These are phyloP conservation scores for Circinella minor DNA, from an alignment of 371 early-diverging fungal genomes.

Conservation along the genomic window DNA sequence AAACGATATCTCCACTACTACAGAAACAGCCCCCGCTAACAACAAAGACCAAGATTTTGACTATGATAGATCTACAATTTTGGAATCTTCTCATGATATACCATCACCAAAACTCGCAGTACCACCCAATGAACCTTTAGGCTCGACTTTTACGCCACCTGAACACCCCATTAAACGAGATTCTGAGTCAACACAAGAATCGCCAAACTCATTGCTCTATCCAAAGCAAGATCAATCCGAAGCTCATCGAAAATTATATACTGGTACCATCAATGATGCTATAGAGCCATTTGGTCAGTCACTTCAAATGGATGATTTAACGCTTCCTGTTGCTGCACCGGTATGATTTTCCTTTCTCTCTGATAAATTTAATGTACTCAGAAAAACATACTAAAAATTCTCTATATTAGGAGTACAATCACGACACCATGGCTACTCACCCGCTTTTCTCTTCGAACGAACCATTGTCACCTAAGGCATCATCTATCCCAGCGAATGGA, in stretches of 20 bases:
- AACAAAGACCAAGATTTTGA: background rate
- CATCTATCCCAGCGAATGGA: background rate
- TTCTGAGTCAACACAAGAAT: background rate
- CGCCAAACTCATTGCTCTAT: background rate
- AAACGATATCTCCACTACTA: background rate
- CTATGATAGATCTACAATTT: background rate
- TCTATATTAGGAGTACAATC: background rate
- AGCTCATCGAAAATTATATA: background rate
- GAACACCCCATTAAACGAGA: background rate
- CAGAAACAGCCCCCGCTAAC: background rate
- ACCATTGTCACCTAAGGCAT: background rate
- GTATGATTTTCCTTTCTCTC: slow-evolving; percentile 8
- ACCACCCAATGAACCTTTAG: background rate
- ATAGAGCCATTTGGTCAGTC: slow-evolving; percentile 6
- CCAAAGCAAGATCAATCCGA: background rate
- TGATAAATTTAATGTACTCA: too few species aligned
- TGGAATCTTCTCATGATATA: background rate
- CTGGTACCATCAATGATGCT: background rate
- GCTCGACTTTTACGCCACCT: background rate
- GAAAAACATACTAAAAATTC: background rate
- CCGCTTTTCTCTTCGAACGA: slow-evolving; percentile 1
- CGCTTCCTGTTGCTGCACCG: slow-evolving; percentile 15
- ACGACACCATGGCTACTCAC: background rate
- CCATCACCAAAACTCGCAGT: background rate
- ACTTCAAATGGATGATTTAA: slow-evolving; percentile 8